phyloP scores from a whole-genome alignment of 2,329 filamentous ascomycete genomes.

The Xylariales sp. region DNA sequence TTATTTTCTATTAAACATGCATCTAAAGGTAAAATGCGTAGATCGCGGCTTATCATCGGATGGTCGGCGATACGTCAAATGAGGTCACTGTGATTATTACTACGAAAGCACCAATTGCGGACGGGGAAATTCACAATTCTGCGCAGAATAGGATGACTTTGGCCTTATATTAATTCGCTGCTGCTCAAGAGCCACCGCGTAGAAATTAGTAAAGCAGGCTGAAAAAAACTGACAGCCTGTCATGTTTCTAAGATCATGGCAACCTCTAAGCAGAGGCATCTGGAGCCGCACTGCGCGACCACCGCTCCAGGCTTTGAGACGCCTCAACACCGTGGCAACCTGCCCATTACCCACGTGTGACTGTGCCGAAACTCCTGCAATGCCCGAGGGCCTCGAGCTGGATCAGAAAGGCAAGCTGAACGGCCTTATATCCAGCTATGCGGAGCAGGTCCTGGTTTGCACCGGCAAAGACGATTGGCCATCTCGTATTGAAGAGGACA shows the following conservation, averaged over 20 bases:
- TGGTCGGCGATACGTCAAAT: too few relatives aligned
- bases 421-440: slow-evolving; percentile 73
- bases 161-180: too few relatives aligned
- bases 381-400: slow-evolving; percentile 67
- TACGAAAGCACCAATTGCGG: too few relatives aligned
- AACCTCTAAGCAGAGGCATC: slow-evolving; percentile 4
- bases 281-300: slow-evolving; percentile 4
- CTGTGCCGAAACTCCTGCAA: slow-evolving; percentile 62
- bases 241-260: slow-evolving; percentile 1
- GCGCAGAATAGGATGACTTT: too few relatives aligned
- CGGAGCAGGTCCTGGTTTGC: slow-evolving; percentile 78
- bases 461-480: slow-evolving; percentile 79
- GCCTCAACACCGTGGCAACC: slow-evolving; percentile 34
- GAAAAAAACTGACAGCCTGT: too few relatives aligned
- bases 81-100: too few relatives aligned
- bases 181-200: too few relatives aligned
- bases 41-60: too few relatives aligned
- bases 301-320: slow-evolving; percentile 1
- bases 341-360: slow-evolving; percentile 76
- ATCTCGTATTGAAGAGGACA: slow-evolving; percentile 80
- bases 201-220: too few relatives aligned
- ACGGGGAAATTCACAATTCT: too few relatives aligned
- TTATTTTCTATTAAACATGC: too few relatives aligned
- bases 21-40: too few relatives aligned
- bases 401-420: slow-evolving; percentile 67